Conservation (phyloP, 805 yeast genomes). For the Priceomyces melissophilus region DNA sequence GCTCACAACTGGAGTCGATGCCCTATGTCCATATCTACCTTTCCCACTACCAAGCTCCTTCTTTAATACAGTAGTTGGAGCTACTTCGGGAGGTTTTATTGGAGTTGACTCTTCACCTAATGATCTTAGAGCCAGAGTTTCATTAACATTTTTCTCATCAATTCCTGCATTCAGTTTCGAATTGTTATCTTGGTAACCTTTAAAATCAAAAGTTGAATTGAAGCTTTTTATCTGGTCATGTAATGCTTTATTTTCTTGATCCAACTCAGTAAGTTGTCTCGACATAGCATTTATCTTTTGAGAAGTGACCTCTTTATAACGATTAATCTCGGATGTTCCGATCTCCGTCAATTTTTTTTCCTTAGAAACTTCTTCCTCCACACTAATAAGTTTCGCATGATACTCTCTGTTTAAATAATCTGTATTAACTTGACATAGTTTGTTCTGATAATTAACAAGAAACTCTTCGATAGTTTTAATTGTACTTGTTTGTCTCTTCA, state of each 20-base stretch:
- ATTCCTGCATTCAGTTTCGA: background rate
- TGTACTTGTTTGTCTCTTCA: constrained; percentile 56
- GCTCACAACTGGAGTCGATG: background rate
- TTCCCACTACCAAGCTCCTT: background rate
- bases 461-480: constrained; percentile 54
- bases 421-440: constrained; percentile 22
- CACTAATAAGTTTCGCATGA: constrained; percentile 8
- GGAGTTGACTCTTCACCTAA: background rate
- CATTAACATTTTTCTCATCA: background rate
- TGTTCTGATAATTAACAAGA: constrained; percentile 44
- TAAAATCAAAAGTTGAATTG: background rate
- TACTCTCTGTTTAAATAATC: constrained; percentile 19
- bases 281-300: constrained; percentile 4
- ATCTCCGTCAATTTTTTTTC: constrained; percentile 12
- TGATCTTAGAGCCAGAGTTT: too few species aligned
- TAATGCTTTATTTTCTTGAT: constrained; percentile 1
- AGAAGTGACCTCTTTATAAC: constrained; percentile 1
- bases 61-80: background rate
- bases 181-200: background rate
- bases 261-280: constrained; percentile 2
- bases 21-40: background rate
- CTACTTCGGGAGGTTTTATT: background rate
- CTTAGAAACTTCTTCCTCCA: constrained; percentile 14
- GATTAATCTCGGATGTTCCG: constrained; percentile 13
- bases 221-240: background rate